These are phyloP conservation scores for Cymbopogon citratus DNA, from an alignment of 176 grass and related monocot species.

Conservation along the genomic window DNA sequence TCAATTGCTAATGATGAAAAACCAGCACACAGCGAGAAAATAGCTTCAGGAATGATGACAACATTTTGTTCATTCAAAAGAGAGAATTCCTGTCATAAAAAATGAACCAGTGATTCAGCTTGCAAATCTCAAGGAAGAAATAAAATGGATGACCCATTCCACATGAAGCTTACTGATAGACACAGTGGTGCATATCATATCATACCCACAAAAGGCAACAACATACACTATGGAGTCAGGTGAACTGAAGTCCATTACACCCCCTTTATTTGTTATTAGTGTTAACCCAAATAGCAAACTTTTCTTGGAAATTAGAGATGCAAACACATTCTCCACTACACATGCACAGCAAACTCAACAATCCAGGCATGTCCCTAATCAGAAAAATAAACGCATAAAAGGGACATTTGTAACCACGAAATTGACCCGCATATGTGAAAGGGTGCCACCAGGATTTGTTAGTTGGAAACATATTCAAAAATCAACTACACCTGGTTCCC, in stretches of 20 bases:
- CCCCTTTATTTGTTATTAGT: not conserved
- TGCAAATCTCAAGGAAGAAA: not conserved
- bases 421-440: not conserved
- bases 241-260: not conserved
- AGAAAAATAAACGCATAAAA: not conserved
- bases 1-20: slow-evolving; percentile 49
- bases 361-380: not conserved
- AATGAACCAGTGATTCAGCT: slow-evolving; percentile 13
- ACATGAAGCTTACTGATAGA: not conserved
- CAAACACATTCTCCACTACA: not conserved
- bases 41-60: slow-evolving; percentile 66
- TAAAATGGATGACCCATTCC: slow-evolving; percentile 8
- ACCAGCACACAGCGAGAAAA: slow-evolving; percentile 77
- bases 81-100: slow-evolving; percentile 58
- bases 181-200: slow-evolving; percentile 1
- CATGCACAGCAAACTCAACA: not conserved
- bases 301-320: not conserved
- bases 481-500: not conserved
- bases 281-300: not conserved
- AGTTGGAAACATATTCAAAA: not conserved
- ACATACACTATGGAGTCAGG: slow-evolving; percentile 7
- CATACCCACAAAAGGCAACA: slow-evolving; percentile 7
- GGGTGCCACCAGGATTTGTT: not conserved
- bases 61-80: slow-evolving; percentile 73
- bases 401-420: not conserved